Evolutionary conservation across 192 early-diverging fungal species (phyloP).

Genomic region (Backusella liffmaniae): DNA sequence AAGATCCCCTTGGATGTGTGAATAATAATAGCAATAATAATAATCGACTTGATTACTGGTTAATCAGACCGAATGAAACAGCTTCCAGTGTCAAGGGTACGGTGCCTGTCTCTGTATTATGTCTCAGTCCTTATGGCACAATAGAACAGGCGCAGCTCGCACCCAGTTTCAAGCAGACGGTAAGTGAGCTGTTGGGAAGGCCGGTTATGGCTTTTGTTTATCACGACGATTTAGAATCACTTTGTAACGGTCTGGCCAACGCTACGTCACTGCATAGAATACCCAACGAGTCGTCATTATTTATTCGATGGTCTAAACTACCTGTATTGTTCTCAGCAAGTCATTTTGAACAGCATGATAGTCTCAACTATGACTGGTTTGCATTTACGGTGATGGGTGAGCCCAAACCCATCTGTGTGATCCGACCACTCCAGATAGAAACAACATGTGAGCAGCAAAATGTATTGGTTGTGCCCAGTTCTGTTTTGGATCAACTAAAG

Average conservation of each 20-base stretch:
- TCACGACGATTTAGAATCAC: slow-evolving; percentile 1
- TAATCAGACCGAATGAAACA: background rate
- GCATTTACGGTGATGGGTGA: slow-evolving; percentile 2
- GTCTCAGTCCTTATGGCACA: slow-evolving; percentile 23
- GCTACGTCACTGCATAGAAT: background rate
- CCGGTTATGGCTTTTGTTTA: slow-evolving; percentile 17
- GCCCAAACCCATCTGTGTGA: slow-evolving; percentile 1
- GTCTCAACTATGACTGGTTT: slow-evolving; percentile 20
- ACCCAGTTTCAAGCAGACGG: slow-evolving; percentile 5
- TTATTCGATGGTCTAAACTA: slow-evolving; percentile 19
- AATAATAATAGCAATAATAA: too few species aligned
- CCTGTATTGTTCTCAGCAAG: background rate
- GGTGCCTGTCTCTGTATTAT: slow-evolving; percentile 1
- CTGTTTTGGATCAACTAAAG: slow-evolving; percentile 2
- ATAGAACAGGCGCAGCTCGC: slow-evolving; percentile 18
- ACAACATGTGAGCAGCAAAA: background rate
- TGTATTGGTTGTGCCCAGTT: background rate
- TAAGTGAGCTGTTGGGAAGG: slow-evolving; percentile 6
- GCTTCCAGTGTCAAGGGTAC: background rate
- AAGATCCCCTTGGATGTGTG: slow-evolving; percentile 16
- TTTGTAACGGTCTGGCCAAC: background rate
- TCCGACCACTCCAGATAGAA: background rate
- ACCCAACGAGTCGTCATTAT: background rate
- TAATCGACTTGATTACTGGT: slow-evolving; percentile 17
- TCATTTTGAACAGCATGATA: background rate